Evolutionary conservation across 768 basidiomycete genomes (phyloP).

Genomic region (Auricularia auricula-judae): DNA sequence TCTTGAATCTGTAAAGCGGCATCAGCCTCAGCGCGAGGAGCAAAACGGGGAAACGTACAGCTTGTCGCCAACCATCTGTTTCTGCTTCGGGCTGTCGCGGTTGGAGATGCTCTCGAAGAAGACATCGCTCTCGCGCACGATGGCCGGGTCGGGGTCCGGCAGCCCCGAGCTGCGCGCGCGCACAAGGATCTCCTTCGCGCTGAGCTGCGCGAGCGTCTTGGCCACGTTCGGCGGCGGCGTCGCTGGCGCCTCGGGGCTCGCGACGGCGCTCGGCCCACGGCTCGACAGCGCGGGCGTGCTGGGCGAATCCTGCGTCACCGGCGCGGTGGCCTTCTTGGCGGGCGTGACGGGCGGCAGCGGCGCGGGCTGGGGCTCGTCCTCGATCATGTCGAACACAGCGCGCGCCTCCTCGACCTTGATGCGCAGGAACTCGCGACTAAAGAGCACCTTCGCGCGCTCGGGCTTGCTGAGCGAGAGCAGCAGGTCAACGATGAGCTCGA

Average conservation of each 20-base stretch:
- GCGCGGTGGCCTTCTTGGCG: slow-evolving; percentile 38
- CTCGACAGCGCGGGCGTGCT: slow-evolving; percentile 71
- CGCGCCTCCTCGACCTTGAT: slow-evolving; percentile 75
- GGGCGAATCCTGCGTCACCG: slow-evolving; percentile 38
- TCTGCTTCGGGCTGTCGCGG: slow-evolving; percentile 48
- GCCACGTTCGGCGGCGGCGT: slow-evolving; percentile 33
- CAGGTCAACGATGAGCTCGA: slow-evolving; percentile 60
- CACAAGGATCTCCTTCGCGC: slow-evolving; percentile 64
- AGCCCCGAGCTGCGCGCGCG: slow-evolving; percentile 47
- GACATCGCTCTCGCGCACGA: slow-evolving; percentile 57
- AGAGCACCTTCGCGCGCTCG: slow-evolving; percentile 84
- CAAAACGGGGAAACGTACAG: slow-evolving; percentile 35
- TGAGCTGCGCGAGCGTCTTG: slow-evolving; percentile 50
- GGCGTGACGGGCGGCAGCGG: slow-evolving; percentile 42
- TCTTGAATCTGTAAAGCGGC: slow-evolving; percentile 29
- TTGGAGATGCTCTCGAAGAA: slow-evolving; percentile 55
- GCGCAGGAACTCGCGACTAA: slow-evolving; percentile 71
- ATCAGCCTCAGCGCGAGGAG: neutral
- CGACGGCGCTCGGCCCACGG: slow-evolving; percentile 57
- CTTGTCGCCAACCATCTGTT: slow-evolving; percentile 75
- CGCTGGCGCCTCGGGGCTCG: slow-evolving; percentile 40
- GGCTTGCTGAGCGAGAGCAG: slow-evolving; percentile 81
- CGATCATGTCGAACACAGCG: slow-evolving; percentile 61
- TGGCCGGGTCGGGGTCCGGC: slow-evolving; percentile 59
- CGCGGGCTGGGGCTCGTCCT: slow-evolving; percentile 37